phyloP scores from a whole-genome alignment of 352 stramenopile genomes.

The Phytophthora vignae region DNA sequence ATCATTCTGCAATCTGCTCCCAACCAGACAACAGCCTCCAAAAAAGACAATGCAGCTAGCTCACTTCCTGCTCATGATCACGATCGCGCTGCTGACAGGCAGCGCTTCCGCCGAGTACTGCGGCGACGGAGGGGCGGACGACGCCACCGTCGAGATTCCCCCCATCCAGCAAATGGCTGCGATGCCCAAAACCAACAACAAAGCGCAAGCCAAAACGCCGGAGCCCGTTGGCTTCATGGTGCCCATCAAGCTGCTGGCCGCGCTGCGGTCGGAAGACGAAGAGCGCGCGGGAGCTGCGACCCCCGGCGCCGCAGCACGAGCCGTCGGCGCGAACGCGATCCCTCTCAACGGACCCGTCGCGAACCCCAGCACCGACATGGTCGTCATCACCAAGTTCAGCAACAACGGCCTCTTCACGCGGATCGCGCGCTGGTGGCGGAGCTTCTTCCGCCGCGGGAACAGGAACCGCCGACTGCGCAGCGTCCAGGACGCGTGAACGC shows the following conservation, averaged over 20 bases:
- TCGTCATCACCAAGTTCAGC: conserved; percentile 17
- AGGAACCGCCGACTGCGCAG: conserved; percentile 9
- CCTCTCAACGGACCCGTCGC: neutral
- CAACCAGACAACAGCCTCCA: neutral
- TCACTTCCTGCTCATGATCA: conserved; percentile 12
- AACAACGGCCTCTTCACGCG: conserved; percentile 15
- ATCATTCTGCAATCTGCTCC: conserved; percentile 22
- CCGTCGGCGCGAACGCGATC: conserved; percentile 1
- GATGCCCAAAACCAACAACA: neutral
- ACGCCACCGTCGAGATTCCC: neutral
- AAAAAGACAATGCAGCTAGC: conserved; percentile 11
- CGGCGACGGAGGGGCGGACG: conserved; percentile 6
- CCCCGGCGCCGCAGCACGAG: neutral
- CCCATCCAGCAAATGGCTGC: neutral
- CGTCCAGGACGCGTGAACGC: conserved; percentile 6
- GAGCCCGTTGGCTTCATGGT: too few relatives aligned
- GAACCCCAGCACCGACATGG: neutral
- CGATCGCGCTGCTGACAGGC: conserved; percentile 11
- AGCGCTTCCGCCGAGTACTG: conserved; percentile 10
- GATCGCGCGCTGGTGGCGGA: conserved; percentile 15
- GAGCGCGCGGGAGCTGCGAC: conserved; percentile 3
- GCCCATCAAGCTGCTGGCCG: too few relatives aligned
- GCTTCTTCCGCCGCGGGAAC: neutral
- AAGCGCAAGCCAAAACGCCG: too few relatives aligned
- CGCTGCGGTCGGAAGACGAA: neutral